Evolutionary conservation across 768 basidiomycete species (phyloP).

Genomic region (Sistotremastrum niveocremeum): DNA sequence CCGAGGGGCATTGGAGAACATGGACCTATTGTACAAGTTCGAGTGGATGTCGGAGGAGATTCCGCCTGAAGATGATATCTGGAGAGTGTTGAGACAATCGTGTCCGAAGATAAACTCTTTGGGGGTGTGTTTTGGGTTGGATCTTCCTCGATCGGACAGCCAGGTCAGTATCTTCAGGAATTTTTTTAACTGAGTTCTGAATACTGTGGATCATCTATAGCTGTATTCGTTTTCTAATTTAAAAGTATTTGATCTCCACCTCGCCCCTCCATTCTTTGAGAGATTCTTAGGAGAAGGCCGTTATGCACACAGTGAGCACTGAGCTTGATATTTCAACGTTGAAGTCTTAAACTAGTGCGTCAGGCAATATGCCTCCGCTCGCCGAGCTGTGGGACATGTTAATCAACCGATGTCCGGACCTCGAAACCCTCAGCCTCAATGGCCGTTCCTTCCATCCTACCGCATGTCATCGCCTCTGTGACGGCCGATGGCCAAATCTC

Average conservation of each 20-base stretch:
- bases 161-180: conserved; percentile 37
- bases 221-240: neutral
- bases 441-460: conserved; percentile 37
- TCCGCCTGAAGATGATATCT: conserved; percentile 59
- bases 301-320: neutral
- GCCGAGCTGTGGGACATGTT: conserved; percentile 60
- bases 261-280: conserved; percentile 49
- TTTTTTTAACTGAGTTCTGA: neutral
- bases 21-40: conserved; percentile 57
- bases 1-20: conserved; percentile 28
- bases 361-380: conserved; percentile 39
- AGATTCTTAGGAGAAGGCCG: conserved; percentile 18
- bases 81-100: conserved; percentile 60
- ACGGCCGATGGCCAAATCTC: conserved; percentile 55
- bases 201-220: conserved; percentile 3
- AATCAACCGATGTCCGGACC: conserved; percentile 43
- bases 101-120: conserved; percentile 54
- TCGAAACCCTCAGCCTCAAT: conserved; percentile 50
- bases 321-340: neutral
- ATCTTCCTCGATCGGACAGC: conserved; percentile 43
- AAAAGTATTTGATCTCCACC: conserved; percentile 57
- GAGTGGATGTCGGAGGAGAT: conserved; percentile 56
- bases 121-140: conserved; percentile 46
- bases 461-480: conserved; percentile 40
- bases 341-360: too few relatives aligned